Conservation (phyloP, 2,329 filamentous ascomycete species). For the Colletotrichum sp. region DNA sequence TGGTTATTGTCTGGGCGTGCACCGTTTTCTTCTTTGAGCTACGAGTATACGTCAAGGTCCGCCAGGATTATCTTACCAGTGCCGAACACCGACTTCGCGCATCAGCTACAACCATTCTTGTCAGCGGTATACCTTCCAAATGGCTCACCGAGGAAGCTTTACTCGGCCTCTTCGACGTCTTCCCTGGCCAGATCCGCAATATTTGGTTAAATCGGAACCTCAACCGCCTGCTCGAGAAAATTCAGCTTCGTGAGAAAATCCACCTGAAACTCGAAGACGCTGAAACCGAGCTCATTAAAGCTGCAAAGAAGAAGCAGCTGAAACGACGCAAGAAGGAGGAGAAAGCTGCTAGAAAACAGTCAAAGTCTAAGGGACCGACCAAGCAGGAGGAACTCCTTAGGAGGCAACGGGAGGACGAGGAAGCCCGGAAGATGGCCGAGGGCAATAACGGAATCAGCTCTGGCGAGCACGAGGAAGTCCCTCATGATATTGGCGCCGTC, state of each 20-base stretch:
- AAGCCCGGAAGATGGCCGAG: slow-evolving; percentile 56
- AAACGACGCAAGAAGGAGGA: slow-evolving; percentile 69
- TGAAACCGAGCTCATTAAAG: slow-evolving; percentile 83
- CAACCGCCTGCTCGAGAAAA: slow-evolving; percentile 82
- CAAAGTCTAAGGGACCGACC: slow-evolving; percentile 52
- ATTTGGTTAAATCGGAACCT: slow-evolving; percentile 96
- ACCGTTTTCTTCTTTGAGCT: slow-evolving; percentile 87
- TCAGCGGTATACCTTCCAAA: slow-evolving; percentile 87
- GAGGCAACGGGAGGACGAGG: slow-evolving; percentile 52
- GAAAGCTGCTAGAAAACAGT: slow-evolving; percentile 65
- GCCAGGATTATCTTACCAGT: slow-evolving; percentile 93
- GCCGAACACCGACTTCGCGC: slow-evolving; percentile 92
- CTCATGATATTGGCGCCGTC: slow-evolving; percentile 54
- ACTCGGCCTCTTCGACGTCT: slow-evolving; percentile 88
- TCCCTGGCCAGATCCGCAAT: slow-evolving; percentile 92
- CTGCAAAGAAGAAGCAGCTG: slow-evolving; percentile 80
- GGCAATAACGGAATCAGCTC: slow-evolving; percentile 53
- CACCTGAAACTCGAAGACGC: slow-evolving; percentile 78
- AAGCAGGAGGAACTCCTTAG: slow-evolving; percentile 56
- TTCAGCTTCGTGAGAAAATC: slow-evolving; percentile 74
- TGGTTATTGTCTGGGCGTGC: slow-evolving; percentile 84
- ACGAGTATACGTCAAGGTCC: slow-evolving; percentile 86
- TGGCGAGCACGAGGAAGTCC: slow-evolving; percentile 58
- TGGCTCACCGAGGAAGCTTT: slow-evolving; percentile 89
- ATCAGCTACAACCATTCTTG: slow-evolving; percentile 93